Evolutionary conservation across 148 eudicot genomes (phyloP), one percentile per base, ranked within the genome.

Genomic region (Agrostemma githago): DNA sequence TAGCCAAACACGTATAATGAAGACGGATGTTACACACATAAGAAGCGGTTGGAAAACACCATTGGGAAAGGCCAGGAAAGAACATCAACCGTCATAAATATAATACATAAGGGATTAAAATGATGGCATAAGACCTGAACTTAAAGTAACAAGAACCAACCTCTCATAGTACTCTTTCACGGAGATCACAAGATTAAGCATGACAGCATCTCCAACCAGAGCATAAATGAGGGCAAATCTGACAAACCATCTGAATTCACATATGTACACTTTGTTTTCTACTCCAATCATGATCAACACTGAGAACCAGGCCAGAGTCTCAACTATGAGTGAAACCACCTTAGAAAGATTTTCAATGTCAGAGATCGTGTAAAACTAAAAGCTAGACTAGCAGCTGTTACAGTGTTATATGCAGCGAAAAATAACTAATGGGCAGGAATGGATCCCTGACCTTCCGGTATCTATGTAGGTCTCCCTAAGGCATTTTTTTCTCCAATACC

Each of bases 241-340:
- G 65, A 95, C 89, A 82, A 81, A 83, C 98, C 98, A 95, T 71
- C 98, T 85, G 10, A 83, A 80, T 60, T 95, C 97, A 76, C 86
- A 82, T 48, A 95, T 86, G 74, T 95, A 95, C 34, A 95, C 89
- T 77, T 79, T 92, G 42, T 89, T 92, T 86, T 95, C 98, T 48
- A 92, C 78, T 72, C 72, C 86, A 76, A 83, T 81, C 98, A 95
- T 88, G 66, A 87, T 73, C 72, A 95, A 68, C 85, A 95, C 62
- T 65, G 93, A 82, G 81, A 88, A 84, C 98, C 98, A 95, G 65
- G 98, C 83, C 79, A 90, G 81, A 81, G 88, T 90, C 81, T 92
- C 90, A 63, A 95, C 62, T 34, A 80, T 53, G 72, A 92, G 74
- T 3, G 97, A 88, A 54, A 83, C 80, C 58, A 83, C 85, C 98